Evolutionary conservation across 2,329 filamentous ascomycete species (phyloP), one percentile per base, ranked within the genome.

Genomic region (Sporothrix brunneoviolacea): DNA sequence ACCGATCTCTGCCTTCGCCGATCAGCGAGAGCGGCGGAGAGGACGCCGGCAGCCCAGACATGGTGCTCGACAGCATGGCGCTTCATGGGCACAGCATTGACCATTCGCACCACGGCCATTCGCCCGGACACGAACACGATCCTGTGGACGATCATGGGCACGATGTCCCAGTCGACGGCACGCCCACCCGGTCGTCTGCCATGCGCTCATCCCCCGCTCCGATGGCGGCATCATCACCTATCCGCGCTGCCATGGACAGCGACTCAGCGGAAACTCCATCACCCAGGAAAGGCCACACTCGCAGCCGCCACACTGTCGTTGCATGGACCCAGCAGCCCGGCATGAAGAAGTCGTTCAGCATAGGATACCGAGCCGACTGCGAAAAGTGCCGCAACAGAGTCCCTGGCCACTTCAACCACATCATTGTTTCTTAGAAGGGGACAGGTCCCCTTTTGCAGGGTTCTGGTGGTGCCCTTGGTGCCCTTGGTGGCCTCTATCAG

Each of bases 331-430:
- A 73, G 60, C 76, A 81, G 54, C 77, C 78, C 0, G 78, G 79
- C 57, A 81, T 80, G 76, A 86, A 84, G 67, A 80, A 79, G 63
- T 81, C 77, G 54, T 84, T 90, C 64, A 86, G 84, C 60, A 88
- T 90, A 79, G 86, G 86, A 45, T 90, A 84, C 68, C 74, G 86
- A 55, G 76, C 82, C 12, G 86, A 88, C 65, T 91, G 86, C 63
- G 85, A 89, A 54, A 89, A 89, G 66, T 91, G 86, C 67, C 77
- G 76, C 39, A 74, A 79, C 62, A 86, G 83, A 62, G 83, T 88
- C 8, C 86, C 86, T 0, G 86, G 86, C 1, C 86, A 91, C 63
- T 90, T 88, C 62, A 89, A 86, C 61, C 86, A 91, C 66, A 88
- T 90, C 53, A 81, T 88, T 56, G 75, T 82, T 60, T 80, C 78